Evolutionary conservation across 2,329 filamentous ascomycete genomes (phyloP), one percentile per base, ranked within the genome.

Genomic region (Hirsutella rhossiliensis): DNA sequence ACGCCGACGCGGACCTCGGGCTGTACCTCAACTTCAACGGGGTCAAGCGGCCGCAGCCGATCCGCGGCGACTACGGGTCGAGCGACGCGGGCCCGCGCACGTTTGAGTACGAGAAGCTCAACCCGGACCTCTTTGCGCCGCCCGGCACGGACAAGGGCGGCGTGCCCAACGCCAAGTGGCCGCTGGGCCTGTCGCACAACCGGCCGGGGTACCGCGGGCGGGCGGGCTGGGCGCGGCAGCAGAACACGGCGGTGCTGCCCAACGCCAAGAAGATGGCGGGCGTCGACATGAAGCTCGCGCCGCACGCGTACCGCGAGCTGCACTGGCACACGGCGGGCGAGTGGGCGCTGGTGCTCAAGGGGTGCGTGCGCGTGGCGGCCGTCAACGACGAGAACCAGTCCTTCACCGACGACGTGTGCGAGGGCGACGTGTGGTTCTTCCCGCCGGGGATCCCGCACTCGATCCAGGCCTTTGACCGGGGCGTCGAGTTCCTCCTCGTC

Each of bases 301-400:
- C 73, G 0, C 60, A 73, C 23, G 75, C 71, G 0, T 80, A 80
- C 48, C 71, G 79, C 18, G 78, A 82, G 55, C 61, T 82, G 19
- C 79, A 83, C 50, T 83, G 74, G 75, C 75, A 79, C 50, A 73
- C 68, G 32, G 66, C 71, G 34, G 67, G 62, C 40, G 64, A 76
- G 50, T 76, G 72, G 72, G 63, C 69, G 0, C 59, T 75, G 5
- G 61, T 79, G 11, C 61, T 76, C 15, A 74, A 75, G 45, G 75
- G 75, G 0, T 68, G 65, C 36, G 71, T 72, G 3, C 65, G 71
- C 5, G 60, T 79, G 2, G 61, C 67, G 7, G 68, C 74, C 1
- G 63, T 79, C 37, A 68, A 78, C 47, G 65, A 73, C 37, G 64
- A 73, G 11, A 72, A 73, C 1, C 56, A 64, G 39, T 67, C 59